Percentiles rank a stretch among this genome's conserved stretches.
Evolutionary conservation across 306 rosid genomes (phyloP).

Genomic region (Sphenostylis stenocarpa): DNA sequence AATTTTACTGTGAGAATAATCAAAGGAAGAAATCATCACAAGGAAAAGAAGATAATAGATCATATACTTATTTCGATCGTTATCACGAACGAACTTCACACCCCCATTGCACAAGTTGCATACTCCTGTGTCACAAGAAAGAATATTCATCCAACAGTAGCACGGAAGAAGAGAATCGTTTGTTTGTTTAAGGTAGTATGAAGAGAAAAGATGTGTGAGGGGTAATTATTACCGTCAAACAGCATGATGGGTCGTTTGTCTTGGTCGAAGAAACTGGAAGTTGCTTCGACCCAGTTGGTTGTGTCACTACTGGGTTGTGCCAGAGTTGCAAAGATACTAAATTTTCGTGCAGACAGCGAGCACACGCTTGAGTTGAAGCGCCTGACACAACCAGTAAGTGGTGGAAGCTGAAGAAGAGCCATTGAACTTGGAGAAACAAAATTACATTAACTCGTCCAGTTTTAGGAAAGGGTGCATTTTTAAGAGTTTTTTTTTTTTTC

Average conservation of each 20-base stretch:
- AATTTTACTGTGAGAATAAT: background rate
- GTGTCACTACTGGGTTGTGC: conserved; percentile 45
- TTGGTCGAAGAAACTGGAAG: conserved; percentile 68
- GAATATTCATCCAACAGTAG: background rate
- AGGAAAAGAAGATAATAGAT: conserved; percentile 14
- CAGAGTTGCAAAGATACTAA: conserved; percentile 45
- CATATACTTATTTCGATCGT: conserved; percentile 67
- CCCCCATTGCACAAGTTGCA: conserved; percentile 97
- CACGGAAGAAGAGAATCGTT: too few species aligned
- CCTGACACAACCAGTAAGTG: conserved; percentile 34
- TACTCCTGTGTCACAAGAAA: conserved; percentile 54
- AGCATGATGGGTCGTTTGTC: conserved; percentile 92
- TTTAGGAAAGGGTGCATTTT: too few species aligned
- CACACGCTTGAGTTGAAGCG: conserved; percentile 27
- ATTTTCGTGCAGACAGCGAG: conserved; percentile 37
- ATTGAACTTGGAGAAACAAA: conserved; percentile 18
- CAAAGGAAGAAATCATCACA: background rate
- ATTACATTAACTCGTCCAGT: too few species aligned
- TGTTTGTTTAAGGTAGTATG: background rate
- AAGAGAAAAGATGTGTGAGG: background rate
- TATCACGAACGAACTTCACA: conserved; percentile 78
- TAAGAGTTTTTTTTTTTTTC: too few species aligned
- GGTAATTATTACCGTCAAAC: conserved; percentile 63
- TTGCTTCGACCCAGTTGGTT: conserved; percentile 66
- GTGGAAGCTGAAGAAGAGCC: conserved; percentile 66